These are phyloP conservation scores for Strobilomyces confusus DNA, from an alignment of 768 basidiomycete genomes.

Conservation along the genomic window DNA sequence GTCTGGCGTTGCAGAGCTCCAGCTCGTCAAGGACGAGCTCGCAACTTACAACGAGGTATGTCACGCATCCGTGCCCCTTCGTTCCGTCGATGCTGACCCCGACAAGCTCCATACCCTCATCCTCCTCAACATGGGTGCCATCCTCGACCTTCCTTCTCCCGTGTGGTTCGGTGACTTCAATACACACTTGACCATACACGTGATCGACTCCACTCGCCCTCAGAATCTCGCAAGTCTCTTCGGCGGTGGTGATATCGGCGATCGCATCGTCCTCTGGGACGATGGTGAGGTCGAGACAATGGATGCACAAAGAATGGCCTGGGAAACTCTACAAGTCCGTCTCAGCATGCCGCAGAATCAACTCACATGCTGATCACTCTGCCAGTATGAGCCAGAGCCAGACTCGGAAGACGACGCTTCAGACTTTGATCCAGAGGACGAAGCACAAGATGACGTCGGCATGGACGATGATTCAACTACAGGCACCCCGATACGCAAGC, in stretches of 20 bases:
- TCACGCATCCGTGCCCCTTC: background rate
- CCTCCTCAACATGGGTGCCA: slow-evolving; percentile 87
- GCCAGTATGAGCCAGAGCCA: slow-evolving; percentile 73
- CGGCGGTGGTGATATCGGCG: slow-evolving; percentile 58
- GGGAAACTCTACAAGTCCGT: slow-evolving; percentile 77
- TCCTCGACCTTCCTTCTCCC: slow-evolving; percentile 73
- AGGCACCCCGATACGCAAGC: slow-evolving; percentile 43
- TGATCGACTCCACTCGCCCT: slow-evolving; percentile 92
- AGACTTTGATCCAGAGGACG: slow-evolving; percentile 43
- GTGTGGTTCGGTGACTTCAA: slow-evolving; percentile 76
- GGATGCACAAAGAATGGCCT: slow-evolving; percentile 70
- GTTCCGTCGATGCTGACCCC: slow-evolving; percentile 1
- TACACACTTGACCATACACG: slow-evolving; percentile 68
- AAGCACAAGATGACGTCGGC: slow-evolving; percentile 38
- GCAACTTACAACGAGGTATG: slow-evolving; percentile 63
- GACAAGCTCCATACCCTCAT: slow-evolving; percentile 81
- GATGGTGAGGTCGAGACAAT: slow-evolving; percentile 77
- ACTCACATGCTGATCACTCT: slow-evolving; percentile 7
- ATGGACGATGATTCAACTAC: slow-evolving; percentile 40
- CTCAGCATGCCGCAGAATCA: background rate
- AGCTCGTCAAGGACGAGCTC: slow-evolving; percentile 61
- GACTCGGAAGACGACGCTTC: slow-evolving; percentile 60
- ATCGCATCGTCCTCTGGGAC: slow-evolving; percentile 88
- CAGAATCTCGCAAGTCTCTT: slow-evolving; percentile 87
- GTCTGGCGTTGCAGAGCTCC: slow-evolving; percentile 76